Conservation (phyloP, 106 monocot species). For the Phalaenopsis aphrodite region DNA sequence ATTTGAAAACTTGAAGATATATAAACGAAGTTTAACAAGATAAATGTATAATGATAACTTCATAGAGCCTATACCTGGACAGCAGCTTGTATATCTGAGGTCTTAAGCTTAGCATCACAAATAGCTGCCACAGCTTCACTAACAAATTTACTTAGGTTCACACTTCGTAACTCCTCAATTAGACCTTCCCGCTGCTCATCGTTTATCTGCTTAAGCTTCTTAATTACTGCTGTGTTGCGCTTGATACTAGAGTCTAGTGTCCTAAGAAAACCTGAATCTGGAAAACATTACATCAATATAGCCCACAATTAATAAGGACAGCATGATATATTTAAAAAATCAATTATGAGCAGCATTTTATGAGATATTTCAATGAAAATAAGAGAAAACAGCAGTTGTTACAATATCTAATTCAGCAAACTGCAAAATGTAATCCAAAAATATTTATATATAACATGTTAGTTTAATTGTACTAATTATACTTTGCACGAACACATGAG, state of each 20-base stretch:
- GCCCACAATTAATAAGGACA: not conserved
- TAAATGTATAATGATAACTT: not conserved
- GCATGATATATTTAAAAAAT: not conserved
- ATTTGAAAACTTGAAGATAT: not conserved
- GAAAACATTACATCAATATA: not conserved
- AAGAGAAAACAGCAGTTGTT: too few species aligned
- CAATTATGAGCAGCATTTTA: not conserved
- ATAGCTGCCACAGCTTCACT: conserved; percentile 96
- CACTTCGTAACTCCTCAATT: conserved; percentile 82
- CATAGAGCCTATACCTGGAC: conserved; percentile 62
- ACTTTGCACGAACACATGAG: too few species aligned
- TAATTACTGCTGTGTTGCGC: conserved; percentile 83
- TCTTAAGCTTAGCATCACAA: conserved; percentile 81
- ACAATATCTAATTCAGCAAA: too few species aligned
- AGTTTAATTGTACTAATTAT: too few species aligned
- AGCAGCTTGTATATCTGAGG: conserved; percentile 93
- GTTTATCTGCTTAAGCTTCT: conserved; percentile 89
- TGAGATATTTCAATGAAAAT: not conserved
- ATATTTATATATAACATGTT: too few species aligned
- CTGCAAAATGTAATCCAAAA: too few species aligned
- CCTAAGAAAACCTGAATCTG: conserved; percentile 78
- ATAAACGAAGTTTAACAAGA: not conserved
- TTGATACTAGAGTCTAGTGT: conserved; percentile 93
- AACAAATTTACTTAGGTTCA: conserved; percentile 98
- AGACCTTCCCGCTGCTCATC: conserved; percentile 84